phyloP scores from a whole-genome alignment of 495 filamentous ascomycete genomes.

The Xylaria acuta region DNA sequence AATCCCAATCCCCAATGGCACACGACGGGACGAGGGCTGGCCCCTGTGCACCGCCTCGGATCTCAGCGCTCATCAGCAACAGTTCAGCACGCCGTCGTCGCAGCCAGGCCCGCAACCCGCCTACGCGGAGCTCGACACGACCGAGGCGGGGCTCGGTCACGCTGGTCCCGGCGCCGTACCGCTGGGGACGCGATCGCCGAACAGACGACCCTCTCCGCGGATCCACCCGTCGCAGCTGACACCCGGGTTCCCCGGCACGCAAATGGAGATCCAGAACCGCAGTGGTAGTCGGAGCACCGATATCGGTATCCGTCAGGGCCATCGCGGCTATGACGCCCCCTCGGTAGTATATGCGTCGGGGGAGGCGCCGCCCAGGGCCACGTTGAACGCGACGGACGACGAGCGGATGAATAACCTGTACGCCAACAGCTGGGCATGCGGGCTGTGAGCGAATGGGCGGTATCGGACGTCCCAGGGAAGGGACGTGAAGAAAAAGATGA shows the following conservation, averaged over 20 bases:
- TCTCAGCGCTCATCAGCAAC: not conserved
- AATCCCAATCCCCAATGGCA: no score
- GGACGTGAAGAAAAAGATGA: not conserved
- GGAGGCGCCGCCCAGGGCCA: conserved; percentile 19
- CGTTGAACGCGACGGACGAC: conserved; percentile 26
- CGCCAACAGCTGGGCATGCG: conserved; percentile 36
- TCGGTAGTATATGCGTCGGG: not conserved
- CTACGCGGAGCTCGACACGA: conserved; percentile 28
- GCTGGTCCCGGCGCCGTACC: not conserved
- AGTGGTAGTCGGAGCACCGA: not conserved
- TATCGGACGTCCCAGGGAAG: no score
- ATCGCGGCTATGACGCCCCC: conserved; percentile 2
- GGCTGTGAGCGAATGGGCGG: not conserved
- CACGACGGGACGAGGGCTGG: conserved; percentile 12
- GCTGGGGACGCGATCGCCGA: not conserved
- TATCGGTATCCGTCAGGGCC: not conserved
- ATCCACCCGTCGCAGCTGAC: conserved; percentile 27
- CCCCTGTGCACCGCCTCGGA: not conserved
- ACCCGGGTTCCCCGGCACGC: conserved; percentile 18
- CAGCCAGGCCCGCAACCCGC: not conserved
- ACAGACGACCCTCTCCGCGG: not conserved
- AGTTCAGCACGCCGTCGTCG: not conserved
- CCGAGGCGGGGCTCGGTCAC: not conserved
- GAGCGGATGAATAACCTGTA: conserved; percentile 28
- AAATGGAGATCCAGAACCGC: conserved; percentile 13